A percentile compares a stretch with the other conserved stretches of the same genome.
Evolutionary conservation across 1,139 yeast species (phyloP).

Genomic region (Blastobotrys persicus): DNA sequence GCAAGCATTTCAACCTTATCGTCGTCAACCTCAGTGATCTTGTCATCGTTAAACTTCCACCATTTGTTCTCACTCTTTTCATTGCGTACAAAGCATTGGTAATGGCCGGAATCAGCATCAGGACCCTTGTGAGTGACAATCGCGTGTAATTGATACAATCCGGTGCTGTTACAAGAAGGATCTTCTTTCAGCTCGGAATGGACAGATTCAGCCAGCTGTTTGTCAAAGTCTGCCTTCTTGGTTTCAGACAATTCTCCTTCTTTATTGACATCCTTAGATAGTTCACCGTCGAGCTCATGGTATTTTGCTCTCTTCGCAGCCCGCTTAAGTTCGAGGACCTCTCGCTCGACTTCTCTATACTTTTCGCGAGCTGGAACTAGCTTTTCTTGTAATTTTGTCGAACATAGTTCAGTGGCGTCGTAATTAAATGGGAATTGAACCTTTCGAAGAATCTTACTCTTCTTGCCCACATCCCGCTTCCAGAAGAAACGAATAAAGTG

Average conservation of each 20-base stretch:
- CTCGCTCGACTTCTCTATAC: constrained; percentile 73
- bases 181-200: constrained; percentile 38
- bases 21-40: constrained; percentile 70
- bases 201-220: constrained; percentile 30
- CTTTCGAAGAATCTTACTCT: constrained; percentile 88
- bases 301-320: constrained; percentile 67
- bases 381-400: constrained; percentile 64
- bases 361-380: constrained; percentile 75
- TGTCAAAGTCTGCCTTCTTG: constrained; percentile 40
- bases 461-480: constrained; percentile 88
- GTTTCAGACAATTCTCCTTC: constrained; percentile 37
- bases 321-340: constrained; percentile 66
- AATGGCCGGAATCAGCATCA: constrained; percentile 96
- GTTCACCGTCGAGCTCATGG: constrained; percentile 34
- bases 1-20: constrained; percentile 81
- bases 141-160: constrained; percentile 78
- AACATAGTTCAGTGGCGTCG: constrained; percentile 82
- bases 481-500: constrained; percentile 94
- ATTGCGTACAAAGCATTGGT: constrained; percentile 83
- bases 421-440: constrained; percentile 86
- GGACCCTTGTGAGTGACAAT: constrained; percentile 93
- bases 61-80: constrained; percentile 64
- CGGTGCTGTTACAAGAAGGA: constrained; percentile 79
- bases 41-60: constrained; percentile 96
- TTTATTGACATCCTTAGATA: constrained; percentile 29